Evolutionary conservation across 306 rosid species (phyloP).

Genomic region (Quercus dentata): DNA sequence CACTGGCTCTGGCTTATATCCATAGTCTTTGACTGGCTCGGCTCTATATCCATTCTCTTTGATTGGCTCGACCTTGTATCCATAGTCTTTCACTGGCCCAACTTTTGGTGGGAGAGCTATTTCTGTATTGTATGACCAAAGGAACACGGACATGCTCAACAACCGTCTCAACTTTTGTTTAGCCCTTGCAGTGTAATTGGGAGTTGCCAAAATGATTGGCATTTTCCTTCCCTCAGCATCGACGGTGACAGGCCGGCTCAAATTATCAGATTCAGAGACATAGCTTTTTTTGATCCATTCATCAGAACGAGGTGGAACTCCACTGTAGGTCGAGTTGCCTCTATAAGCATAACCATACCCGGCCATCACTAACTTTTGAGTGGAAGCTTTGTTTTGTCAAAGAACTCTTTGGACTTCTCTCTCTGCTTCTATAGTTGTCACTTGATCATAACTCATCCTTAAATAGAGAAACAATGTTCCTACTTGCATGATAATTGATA

Average conservation of each 20-base stretch:
- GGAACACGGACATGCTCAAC: slow-evolving; percentile 14
- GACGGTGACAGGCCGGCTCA: slow-evolving; percentile 12
- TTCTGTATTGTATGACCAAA: neutral
- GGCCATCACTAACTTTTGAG: slow-evolving; percentile 30
- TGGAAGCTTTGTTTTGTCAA: neutral
- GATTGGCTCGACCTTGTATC: neutral
- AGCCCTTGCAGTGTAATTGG: neutral
- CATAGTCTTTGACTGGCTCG: slow-evolving; percentile 21
- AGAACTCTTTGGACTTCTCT: neutral
- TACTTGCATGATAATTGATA: too few relatives aligned
- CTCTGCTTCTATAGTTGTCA: neutral
- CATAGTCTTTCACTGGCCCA: neutral
- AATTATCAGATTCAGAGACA: neutral
- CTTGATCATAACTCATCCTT: neutral
- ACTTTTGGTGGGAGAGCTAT: neutral
- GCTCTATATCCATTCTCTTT: neutral
- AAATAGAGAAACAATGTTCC: neutral
- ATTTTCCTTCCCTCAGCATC: slow-evolving; percentile 13
- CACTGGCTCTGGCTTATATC: neutral
- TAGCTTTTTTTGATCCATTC: slow-evolving; percentile 21
- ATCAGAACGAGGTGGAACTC: neutral
- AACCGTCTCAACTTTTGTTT: slow-evolving; percentile 14
- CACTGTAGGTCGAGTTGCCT: slow-evolving; percentile 23
- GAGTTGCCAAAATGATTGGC: neutral
- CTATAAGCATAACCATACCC: slow-evolving; percentile 19